phyloP scores from a whole-genome alignment of 2,329 filamentous ascomycete genomes.

The Exserohilum turcica region DNA sequence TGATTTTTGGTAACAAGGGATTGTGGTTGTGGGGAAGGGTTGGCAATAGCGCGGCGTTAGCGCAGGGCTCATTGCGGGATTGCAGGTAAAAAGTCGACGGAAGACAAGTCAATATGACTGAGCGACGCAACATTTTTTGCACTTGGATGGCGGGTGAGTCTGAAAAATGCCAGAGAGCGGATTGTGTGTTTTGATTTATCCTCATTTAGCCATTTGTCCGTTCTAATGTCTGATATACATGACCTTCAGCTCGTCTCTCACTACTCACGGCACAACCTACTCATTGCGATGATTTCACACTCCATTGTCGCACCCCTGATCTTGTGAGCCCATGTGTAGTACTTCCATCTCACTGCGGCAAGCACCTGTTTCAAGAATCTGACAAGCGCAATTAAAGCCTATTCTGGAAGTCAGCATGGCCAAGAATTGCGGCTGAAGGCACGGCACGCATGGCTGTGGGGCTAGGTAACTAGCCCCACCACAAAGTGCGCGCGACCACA shows the following conservation, averaged over 20 bases:
- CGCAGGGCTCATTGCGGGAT: background rate
- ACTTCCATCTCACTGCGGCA: background rate
- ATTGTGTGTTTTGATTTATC: too few species aligned
- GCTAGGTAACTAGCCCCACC: too few species aligned
- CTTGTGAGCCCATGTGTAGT: background rate
- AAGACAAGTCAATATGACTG: background rate
- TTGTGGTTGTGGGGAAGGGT: background rate
- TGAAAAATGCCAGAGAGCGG: too few species aligned
- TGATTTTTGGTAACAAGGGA: background rate
- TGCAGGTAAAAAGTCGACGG: background rate
- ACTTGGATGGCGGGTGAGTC: too few species aligned
- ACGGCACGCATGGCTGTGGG: background rate
- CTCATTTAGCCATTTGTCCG: too few species aligned
- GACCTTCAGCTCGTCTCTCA: background rate
- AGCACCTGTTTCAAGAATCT: background rate
- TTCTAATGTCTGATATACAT: background rate
- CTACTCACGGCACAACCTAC: background rate
- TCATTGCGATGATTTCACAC: background rate
- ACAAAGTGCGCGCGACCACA: too few species aligned
- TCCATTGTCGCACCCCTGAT: background rate
- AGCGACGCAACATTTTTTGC: background rate
- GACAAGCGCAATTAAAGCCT: background rate
- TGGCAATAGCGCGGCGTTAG: background rate
- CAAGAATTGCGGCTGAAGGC: constrained; percentile 1
- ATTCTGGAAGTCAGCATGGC: background rate